Evolutionary conservation across 2,329 filamentous ascomycete genomes (phyloP).

Genomic region (Leptographium procerum): DNA sequence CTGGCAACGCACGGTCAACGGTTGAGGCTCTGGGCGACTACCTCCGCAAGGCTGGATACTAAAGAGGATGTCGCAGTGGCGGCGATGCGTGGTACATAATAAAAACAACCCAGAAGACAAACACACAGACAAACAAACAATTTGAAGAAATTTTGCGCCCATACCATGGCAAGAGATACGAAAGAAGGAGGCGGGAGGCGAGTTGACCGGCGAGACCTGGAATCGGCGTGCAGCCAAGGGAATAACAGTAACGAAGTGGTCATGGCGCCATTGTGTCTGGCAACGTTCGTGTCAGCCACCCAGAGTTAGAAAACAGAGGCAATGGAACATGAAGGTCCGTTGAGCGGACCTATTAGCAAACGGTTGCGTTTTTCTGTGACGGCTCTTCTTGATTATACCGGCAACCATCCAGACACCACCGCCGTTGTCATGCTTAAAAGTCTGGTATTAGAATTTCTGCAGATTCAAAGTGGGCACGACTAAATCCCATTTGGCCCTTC

Average conservation of each 20-base stretch:
- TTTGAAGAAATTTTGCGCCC: background rate
- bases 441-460: background rate
- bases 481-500: background rate
- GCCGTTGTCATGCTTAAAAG: background rate
- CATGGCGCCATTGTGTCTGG: background rate
- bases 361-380: background rate
- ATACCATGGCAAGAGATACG: background rate
- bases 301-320: background rate
- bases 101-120: background rate
- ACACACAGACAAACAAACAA: background rate
- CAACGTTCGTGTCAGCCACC: background rate
- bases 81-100: background rate
- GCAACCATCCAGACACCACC: background rate
- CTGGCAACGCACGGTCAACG: conserved; percentile 64
- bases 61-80: conserved; percentile 19
- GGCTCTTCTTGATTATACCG: background rate
- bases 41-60: conserved; percentile 69
- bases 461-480: background rate
- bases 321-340: background rate
- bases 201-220: background rate
- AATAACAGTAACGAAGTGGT: background rate
- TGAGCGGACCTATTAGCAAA: background rate
- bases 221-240: background rate
- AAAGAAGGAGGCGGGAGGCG: background rate
- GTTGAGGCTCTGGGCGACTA: conserved; percentile 83